Evolutionary conservation across 1,139 yeast genomes (phyloP).

Genomic region (Debaryomyces singareniensis): DNA sequence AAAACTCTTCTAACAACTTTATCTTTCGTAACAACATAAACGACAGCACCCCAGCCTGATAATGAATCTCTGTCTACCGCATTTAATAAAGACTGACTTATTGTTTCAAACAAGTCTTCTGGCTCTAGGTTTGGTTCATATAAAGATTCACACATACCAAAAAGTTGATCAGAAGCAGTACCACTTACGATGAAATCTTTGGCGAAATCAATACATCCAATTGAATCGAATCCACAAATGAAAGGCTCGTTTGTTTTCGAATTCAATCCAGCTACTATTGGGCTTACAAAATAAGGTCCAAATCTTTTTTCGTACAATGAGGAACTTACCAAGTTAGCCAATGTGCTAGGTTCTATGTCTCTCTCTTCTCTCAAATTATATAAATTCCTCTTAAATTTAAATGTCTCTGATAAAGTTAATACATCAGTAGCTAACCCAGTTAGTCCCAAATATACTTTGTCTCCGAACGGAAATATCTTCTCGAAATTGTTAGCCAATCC

Average conservation of each 20-base stretch:
- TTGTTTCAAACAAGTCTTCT: constrained; percentile 93
- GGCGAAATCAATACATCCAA: constrained; percentile 95
- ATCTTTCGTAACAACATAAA: constrained; percentile 87
- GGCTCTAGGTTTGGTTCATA: constrained; percentile 92
- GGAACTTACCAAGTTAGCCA: constrained; percentile 88
- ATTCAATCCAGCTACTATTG: constrained; percentile 92
- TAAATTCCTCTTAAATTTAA: constrained; percentile 79
- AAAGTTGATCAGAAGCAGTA: constrained; percentile 91
- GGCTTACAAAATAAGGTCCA: constrained; percentile 96
- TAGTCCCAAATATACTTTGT: constrained; percentile 77
- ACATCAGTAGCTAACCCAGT: constrained; percentile 97
- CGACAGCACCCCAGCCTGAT: constrained; percentile 98
- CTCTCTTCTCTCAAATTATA: constrained; percentile 92
- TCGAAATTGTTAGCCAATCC: constrained; percentile 92
- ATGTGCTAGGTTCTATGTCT: constrained; percentile 84
- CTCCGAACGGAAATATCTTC: constrained; percentile 78
- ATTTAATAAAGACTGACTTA: constrained; percentile 86
- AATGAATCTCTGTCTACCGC: constrained; percentile 98
- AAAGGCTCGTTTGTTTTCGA: constrained; percentile 79
- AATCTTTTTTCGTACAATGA: constrained; percentile 87
- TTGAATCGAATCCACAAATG: constrained; percentile 91
- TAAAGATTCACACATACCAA: constrained; percentile 98
- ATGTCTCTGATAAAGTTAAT: constrained; percentile 71
- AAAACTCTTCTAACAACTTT: constrained; percentile 81
- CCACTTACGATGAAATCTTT: constrained; percentile 96